Base-by-base conservation (phyloP, 2,329 filamentous ascomycete genomes). In the Parastagonospora avenae region DNA sequence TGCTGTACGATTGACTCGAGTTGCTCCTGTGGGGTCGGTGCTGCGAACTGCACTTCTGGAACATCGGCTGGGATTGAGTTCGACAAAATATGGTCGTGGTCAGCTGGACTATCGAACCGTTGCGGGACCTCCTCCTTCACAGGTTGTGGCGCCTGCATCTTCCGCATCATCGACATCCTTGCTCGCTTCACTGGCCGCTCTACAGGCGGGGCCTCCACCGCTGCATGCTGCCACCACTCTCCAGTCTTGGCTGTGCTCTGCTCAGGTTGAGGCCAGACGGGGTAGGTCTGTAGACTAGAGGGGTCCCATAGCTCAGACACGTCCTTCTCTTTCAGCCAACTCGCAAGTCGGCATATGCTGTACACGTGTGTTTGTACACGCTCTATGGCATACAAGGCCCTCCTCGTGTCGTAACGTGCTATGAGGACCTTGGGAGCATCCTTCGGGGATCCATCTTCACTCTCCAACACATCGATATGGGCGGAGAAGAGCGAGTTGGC, bases 341-440 rank as follows among this genome's bases (percentile, higher is more conserved):
- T 72, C 2, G 84, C 87, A 37, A 94, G 76, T 62, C 83, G 86
- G 70, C 87, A 92, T 24, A 91, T 68, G 9, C 84, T 82, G 68
- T 90, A 92, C 3, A 88, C 76, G 1, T 81, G 81, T 40, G 76
- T 72, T 12, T 79, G 76, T 31, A 89, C 84, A 19, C 84, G 80
- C 74, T 92, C 89, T 29, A 92, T 90, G 47, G 85, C 85, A 89
- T 92, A 97, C 2, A 97, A 71, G 0, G 87, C 84, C 74, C 90
- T 89, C 57, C 93, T 68, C 7, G 59, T 54, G 36, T 72, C 70
- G 33, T 65, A 46, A 6, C 65, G 63, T 35, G 72, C 72, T 47
- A 76, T 59, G 28, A 76, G 70, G 27, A 76, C 60, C 42, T 58
- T 68, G 2, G 63, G 50, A 8, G 36, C 48, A 4, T 60, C 48